Base-by-base conservation (phyloP, 2,329 filamentous ascomycete species). In the Ceratocystis destructans region DNA sequence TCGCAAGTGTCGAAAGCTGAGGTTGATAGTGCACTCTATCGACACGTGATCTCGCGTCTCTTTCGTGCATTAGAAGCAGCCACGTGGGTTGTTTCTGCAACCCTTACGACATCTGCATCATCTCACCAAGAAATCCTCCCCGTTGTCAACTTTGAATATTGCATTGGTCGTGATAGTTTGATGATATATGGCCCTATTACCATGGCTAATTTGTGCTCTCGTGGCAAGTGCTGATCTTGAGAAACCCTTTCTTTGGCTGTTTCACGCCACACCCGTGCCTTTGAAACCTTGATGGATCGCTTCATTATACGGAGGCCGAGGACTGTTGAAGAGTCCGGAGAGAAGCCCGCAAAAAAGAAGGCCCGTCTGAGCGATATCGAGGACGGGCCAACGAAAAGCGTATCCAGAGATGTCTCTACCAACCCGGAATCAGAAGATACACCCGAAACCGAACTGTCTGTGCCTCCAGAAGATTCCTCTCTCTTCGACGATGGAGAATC, bases 281-380 rank as follows among this genome's bases (percentile, higher is more conserved):
- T 57, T 31, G 25, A 57, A 22, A 22, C 22, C 10, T 57, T 17
- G 10, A 66, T 66, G 64, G 64, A 66, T 25, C 46, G 48, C 33
- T 66, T 66, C 46, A n/a, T 66, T 22, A 61, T 50, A 46, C 41
- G 57, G 28, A 57, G 41, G 22, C 44, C 64, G 20, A 59, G 57
- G 46, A 25, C 15, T n/a, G 8, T 15, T 15, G 20, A 44, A 28
- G 7, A 45, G 28, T 31, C 28, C 2, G 15, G 6, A 12, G 53
- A 64, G 2, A 61, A 41, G 22, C 62, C 31, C 3, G 48, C 62
- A 10, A 44, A 33, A 17, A 67, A 67, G 25, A 62, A 62, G n/a
- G 10, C n/a, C 37, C 66, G 61, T 1, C 50, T 64, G 10, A 57
- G 45, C 5, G 44, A 61, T 28, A 33, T 50, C 61, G 53, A 20